Percentiles rank a stretch among this genome's conserved stretches.
Conservation (phyloP, 2,329 filamentous ascomycete genomes). For the Bipolaris oryzae region DNA sequence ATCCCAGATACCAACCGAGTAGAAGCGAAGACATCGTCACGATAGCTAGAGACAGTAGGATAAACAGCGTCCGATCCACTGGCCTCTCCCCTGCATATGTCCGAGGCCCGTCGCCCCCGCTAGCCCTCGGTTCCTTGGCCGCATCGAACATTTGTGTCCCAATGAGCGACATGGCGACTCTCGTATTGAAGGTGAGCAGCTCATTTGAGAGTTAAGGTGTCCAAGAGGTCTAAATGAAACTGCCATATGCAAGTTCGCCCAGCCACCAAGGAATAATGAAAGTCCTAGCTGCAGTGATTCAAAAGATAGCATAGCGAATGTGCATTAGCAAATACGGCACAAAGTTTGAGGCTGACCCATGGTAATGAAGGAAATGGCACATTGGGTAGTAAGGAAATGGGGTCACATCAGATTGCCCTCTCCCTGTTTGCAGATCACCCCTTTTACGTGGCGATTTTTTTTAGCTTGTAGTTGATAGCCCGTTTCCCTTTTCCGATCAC, state of each 20-base stretch:
- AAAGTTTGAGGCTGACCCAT: background rate
- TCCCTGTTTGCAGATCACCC: background rate
- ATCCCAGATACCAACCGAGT: background rate
- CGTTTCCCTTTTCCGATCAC: background rate
- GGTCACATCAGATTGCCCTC: background rate
- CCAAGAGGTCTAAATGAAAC: background rate
- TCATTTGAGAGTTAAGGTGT: background rate
- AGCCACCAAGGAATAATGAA: background rate
- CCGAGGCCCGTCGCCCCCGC: background rate
- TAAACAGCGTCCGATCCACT: background rate
- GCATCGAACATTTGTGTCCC: background rate
- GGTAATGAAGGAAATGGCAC: background rate
- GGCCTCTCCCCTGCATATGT: background rate
- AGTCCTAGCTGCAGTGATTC: background rate
- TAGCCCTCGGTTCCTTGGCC: background rate
- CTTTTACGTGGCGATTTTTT: background rate
- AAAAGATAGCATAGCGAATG: background rate
- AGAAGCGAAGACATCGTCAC: background rate
- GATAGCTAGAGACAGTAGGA: background rate
- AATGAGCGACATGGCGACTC: background rate
- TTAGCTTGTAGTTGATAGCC: background rate
- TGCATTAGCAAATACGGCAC: background rate
- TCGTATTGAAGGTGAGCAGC: background rate
- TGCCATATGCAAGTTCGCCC: background rate
- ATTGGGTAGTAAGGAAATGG: background rate